phyloP scores from a whole-genome alignment of 208 protist species.

The Acanthamoeba lenticulata region DNA sequence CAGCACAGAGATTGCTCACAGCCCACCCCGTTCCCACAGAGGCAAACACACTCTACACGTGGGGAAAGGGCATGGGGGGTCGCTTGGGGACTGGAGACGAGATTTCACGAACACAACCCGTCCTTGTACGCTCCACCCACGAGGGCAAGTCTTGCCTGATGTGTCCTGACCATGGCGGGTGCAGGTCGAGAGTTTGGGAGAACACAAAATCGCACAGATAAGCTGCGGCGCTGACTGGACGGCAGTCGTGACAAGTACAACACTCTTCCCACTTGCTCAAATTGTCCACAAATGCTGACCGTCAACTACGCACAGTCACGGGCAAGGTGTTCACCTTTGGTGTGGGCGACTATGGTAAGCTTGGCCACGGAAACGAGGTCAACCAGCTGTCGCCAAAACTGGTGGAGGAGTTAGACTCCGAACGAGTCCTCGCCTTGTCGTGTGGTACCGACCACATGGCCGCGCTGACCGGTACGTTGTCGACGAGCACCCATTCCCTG shows the following conservation, averaged over 20 bases:
- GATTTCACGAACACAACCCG: conserved; percentile 21
- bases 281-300: background rate
- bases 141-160: background rate
- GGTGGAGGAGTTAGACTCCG: background rate
- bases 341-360: conserved; percentile 11
- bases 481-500: background rate
- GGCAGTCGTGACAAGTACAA: background rate
- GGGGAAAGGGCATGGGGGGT: background rate
- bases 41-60: background rate
- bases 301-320: background rate
- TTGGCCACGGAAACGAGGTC: conserved; percentile 37
- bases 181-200: background rate
- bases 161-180: background rate
- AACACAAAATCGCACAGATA: conserved; percentile 36
- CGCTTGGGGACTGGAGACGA: conserved; percentile 17
- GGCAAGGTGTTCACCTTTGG: conserved; percentile 56
- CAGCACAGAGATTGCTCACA: background rate
- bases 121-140: background rate
- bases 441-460: conserved; percentile 56
- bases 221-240: conserved; percentile 45
- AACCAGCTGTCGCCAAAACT: conserved; percentile 31
- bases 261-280: background rate
- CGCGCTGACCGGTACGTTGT: background rate
- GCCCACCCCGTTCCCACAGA: background rate
- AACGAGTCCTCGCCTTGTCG: background rate